phyloP scores from a whole-genome alignment of 176 grass and related monocot genomes.

The Aegilops umbellulata region DNA sequence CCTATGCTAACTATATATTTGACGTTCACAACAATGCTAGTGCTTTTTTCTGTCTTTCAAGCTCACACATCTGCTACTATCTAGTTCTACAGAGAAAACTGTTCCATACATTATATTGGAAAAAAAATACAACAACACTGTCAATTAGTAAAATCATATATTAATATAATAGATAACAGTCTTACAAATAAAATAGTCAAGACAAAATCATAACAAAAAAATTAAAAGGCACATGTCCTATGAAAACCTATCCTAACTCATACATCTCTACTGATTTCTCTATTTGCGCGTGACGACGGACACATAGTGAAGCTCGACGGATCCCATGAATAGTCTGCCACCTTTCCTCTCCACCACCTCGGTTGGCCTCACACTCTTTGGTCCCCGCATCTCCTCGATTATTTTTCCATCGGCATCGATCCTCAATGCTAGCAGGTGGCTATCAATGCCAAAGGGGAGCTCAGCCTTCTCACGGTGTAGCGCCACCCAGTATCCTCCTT shows the following conservation, averaged over 20 bases:
- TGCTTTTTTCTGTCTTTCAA: too few relatives aligned
- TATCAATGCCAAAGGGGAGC: neutral
- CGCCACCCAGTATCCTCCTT: slow-evolving; percentile 1
- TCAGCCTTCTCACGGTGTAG: neutral
- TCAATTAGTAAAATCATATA: too few relatives aligned
- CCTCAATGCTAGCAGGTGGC: neutral
- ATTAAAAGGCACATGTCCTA: neutral
- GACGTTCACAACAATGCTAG: too few relatives aligned
- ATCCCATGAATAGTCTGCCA: neutral
- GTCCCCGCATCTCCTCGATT: neutral
- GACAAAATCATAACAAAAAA: neutral
- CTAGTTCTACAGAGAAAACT: too few relatives aligned
- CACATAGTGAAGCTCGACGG: neutral
- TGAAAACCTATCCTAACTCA: too few relatives aligned
- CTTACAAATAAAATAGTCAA: neutral
- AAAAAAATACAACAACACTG: too few relatives aligned
- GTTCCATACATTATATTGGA: too few relatives aligned
- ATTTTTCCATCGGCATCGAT: neutral
- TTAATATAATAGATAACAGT: neutral
- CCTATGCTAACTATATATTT: neutral
- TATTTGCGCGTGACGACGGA: neutral
- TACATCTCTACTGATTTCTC: neutral
- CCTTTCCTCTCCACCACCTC: neutral
- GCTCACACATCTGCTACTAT: too few relatives aligned
- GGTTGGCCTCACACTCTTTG: neutral